These are phyloP conservation scores for Gliomastix tumulicola DNA, from an alignment of 2,329 filamentous ascomycete species.

Conservation along the genomic window DNA sequence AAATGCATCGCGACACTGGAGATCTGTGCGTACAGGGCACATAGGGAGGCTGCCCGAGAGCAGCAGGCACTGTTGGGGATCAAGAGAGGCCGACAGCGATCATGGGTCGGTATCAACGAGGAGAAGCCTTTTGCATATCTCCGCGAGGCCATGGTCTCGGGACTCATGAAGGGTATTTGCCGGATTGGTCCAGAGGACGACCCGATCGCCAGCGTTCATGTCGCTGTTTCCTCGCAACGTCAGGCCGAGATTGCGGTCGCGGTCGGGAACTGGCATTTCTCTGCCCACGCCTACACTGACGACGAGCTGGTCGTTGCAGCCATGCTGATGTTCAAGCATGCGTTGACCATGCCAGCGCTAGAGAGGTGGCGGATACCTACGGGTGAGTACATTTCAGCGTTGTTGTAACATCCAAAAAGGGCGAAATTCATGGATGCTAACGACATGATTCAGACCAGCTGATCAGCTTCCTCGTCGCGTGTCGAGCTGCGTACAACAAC, in stretches of 20 bases:
- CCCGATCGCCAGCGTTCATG: constrained; percentile 55
- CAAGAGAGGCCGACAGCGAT: constrained; percentile 73
- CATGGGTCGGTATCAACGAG: constrained; percentile 84
- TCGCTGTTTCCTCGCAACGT: constrained; percentile 61
- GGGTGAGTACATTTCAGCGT: constrained; percentile 45
- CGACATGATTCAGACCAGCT: constrained; percentile 67
- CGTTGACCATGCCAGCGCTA: constrained; percentile 73
- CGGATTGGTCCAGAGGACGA: constrained; percentile 58
- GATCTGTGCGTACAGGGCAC: constrained; percentile 76
- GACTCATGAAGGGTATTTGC: constrained; percentile 84
- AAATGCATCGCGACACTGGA: constrained; percentile 70
- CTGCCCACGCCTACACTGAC: constrained; percentile 80
- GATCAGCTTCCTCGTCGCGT: constrained; percentile 78
- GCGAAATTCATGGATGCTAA: constrained; percentile 28
- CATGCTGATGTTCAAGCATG: constrained; percentile 85
- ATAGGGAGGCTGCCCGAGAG: constrained; percentile 68
- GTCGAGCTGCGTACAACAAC: constrained; percentile 88
- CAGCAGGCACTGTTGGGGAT: constrained; percentile 65
- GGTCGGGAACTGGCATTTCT: constrained; percentile 79
- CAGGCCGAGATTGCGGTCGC: constrained; percentile 59
- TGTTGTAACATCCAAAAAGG: not conserved
- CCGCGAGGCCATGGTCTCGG: constrained; percentile 88
- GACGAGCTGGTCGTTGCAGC: constrained; percentile 84
- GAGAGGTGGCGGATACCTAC: constrained; percentile 72
- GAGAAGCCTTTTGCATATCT: constrained; percentile 84